Evolutionary conservation across 495 filamentous ascomycete species (phyloP), one percentile per base, ranked within the genome.

Genomic region (Echria macrotheca): DNA sequence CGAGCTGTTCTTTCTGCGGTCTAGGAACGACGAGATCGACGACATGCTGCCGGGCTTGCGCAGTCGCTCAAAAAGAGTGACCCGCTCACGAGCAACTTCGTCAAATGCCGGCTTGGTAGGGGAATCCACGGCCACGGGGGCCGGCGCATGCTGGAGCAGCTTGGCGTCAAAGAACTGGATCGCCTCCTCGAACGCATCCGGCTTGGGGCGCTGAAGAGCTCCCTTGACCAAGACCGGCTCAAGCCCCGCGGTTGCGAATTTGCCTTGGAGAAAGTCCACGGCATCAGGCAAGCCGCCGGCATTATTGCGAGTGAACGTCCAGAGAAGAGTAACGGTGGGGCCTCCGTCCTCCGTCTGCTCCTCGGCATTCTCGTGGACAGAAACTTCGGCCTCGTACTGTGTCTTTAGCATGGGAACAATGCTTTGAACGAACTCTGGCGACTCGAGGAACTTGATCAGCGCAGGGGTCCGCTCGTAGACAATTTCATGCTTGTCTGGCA

Each of bases 141-240:
- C 80, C 23, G 89, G 89, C 8, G 88, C 88, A 59, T 91, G 86
- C 66, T 97, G 94, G 26, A 99, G 76, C 25, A 99, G 71, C 69
- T 96, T 96, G 0, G 90, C 93, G 65, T 96, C 85, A 66, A 99
- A 99, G 74, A 88, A 96, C 21, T 88, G 91, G 24, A 96, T 77
- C 32, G 89, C 91, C 52, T 97, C 94, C 59, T 97, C 93, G 60
- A 97, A 99, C 1, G 93, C 95, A 68, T 99, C 93, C 4, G 93
- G 96, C 73, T 97, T 96, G 42, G 93, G 94, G 37, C 91, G 85
- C 0, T 91, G 89, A 52, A 97, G 91, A 11, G 89, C 84, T 42
- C 94, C 93, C 66, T 93, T 95, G 55, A 99, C 82, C 18, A 87
- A 81, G 36, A 79, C 87, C 2, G 84, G 83, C 54, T 95, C 87